Evolutionary conservation across 495 filamentous ascomycete species (phyloP), one percentile per base, ranked within the genome.

Genomic region (Cercophora scortea): DNA sequence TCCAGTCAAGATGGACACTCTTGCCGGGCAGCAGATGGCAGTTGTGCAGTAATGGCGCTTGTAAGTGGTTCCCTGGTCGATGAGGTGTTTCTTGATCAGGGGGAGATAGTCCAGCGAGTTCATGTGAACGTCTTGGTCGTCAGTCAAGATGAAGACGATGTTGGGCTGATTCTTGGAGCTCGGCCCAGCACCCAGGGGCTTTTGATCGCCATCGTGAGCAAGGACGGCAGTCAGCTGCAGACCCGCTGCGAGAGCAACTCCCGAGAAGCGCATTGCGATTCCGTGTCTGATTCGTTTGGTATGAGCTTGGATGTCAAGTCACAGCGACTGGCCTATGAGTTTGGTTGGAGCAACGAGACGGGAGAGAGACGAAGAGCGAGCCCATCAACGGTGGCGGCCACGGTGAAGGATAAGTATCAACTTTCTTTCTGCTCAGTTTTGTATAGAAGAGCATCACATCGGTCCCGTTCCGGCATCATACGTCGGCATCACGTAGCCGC

Each of bases 81-180:
- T 69, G 32, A 85, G 59, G 38, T 77, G 77, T 53, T 75, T 71
- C 32, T 71, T 59, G 19, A 82, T 70, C 1, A 74, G 66, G 0
- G 81, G 82, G 51, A 79, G 77, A 49, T 84, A 83, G 0, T 76
- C 69, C 8, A 85, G 56, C 0, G 81, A 84, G 49, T 78, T 67
- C 58, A 87, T 65, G 57, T 82, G 75, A 19, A 81, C 58, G 49
- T 86, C 83, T 51, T 86, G 83, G 59, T 86, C 82, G 52, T 86
- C 83, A 0, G 82, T 84, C 19, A 87, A 68, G 43, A 86, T 71
- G 53, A 87, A 84, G 17, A 87, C 68, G 50, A 85, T 75, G 54
- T 85, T 85, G 4, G 81, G 79, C 40, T 53, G 56, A 43, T 40
- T 50, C 19, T 47, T 32, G n/a, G 49, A n/a, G 2, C 35, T 41